phyloP scores from a whole-genome alignment of 495 filamentous ascomycete genomes.

The Neurospora cerealis region DNA sequence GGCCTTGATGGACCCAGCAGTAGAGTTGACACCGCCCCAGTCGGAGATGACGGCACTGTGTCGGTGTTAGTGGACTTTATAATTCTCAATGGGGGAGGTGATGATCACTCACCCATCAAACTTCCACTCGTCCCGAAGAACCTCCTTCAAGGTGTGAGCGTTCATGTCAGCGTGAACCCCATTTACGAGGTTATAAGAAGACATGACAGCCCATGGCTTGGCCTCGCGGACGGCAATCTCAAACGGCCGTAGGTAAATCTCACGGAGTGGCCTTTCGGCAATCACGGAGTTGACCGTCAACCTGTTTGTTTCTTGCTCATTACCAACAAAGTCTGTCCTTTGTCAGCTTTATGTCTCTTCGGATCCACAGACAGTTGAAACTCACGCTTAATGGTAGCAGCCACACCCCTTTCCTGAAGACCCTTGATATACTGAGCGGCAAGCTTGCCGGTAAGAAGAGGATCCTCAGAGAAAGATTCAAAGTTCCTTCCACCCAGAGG shows the following conservation, averaged over 20 bases:
- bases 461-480: conserved; percentile 82
- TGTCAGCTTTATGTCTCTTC: conserved; percentile 13
- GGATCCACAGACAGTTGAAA: not conserved
- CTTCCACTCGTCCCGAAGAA: conserved; percentile 67
- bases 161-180: conserved; percentile 71
- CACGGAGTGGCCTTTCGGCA: conserved; percentile 62
- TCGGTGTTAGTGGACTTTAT: conserved; percentile 8
- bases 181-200: conserved; percentile 77
- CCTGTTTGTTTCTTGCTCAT: conserved; percentile 76
- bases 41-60: conserved; percentile 61
- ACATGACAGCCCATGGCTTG: conserved; percentile 71
- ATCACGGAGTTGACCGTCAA: conserved; percentile 62
- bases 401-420: conserved; percentile 64
- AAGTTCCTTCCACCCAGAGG: conserved; percentile 79
- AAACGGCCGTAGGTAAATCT: conserved; percentile 76
- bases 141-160: conserved; percentile 53
- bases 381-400: conserved; percentile 68
- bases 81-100: not conserved
- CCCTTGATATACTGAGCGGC: conserved; percentile 65
- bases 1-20: conserved; percentile 57
- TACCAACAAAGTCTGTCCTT: conserved; percentile 59
- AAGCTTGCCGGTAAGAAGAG: conserved; percentile 64
- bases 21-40: conserved; percentile 64
- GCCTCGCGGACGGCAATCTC: conserved; percentile 74
- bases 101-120: conserved; percentile 50